Base-by-base conservation (phyloP, 345 rosid species). In the Aquilaria sinensis region DNA sequence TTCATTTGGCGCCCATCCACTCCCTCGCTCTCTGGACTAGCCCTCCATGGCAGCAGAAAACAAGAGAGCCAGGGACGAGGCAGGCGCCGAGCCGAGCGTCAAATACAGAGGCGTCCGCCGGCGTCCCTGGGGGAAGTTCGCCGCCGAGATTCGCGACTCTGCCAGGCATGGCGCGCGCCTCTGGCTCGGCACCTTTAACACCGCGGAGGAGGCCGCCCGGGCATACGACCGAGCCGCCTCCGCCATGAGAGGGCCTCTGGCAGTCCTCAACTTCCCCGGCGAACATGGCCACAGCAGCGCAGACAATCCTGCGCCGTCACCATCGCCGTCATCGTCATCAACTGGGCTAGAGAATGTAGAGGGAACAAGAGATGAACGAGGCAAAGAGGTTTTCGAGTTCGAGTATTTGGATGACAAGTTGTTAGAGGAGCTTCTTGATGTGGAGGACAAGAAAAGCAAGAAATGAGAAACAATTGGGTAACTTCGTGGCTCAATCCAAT, bases 121-220 rank as follows among this genome's bases (percentile, higher is more conserved):
- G 71, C 75, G 96, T 34, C 96, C 95, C 0, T 92, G 96, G 96
- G 96, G 96, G 0, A 88, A 88, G 61, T 88, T 62, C 53, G 96
- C 95, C n/a, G 92, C 90, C 1, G 95, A 92, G 82, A 92, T 92
- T 66, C 85, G 92, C 9, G 96, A 92, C 69, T 88, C 98, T 0
- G 67, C 74, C 7, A 74, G 80, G 58, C 85, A 63, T 1, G 93
- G 90, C 33, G 85, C 77, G 0, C 81, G 94, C n/a, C 13, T 88
- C 65, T 92, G 96, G 98, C 85, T 86, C 0, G 98, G 98, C 15
- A 88, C 98, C 12, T 92, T 92, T 56, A 67, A 65, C 66, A 88
- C 95, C 0, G 87, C 92, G 0, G 96, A 83, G 57, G 96, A 80
- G 34, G 97, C 96, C 0, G 96, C 97, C 1, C 72, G 92, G 64